Evolutionary conservation across 1,284 basidiomycete species (phyloP).

Genomic region (Sporisorium iseilematis-ciliati): DNA sequence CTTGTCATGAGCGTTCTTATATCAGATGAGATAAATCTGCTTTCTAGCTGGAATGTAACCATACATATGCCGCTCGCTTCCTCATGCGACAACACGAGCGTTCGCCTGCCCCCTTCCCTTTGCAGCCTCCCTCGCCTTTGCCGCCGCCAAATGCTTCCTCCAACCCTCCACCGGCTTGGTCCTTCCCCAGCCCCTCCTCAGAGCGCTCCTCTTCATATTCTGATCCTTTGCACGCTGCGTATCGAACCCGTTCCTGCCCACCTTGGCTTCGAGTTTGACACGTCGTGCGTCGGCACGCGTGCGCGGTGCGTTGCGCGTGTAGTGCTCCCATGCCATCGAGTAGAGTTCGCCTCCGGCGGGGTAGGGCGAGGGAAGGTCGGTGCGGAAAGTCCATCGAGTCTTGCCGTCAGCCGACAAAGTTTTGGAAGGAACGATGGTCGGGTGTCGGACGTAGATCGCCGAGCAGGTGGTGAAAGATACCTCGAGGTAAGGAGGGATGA

Average conservation of each 20-base stretch:
- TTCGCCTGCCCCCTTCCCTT: not conserved
- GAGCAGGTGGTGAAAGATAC: constrained; percentile 91
- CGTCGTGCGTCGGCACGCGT: constrained; percentile 61
- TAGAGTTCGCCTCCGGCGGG: constrained; percentile 65
- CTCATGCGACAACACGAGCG: constrained; percentile 24
- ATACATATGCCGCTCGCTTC: too few species aligned
- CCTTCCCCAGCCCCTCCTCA: constrained; percentile 61
- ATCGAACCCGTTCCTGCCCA: constrained; percentile 57
- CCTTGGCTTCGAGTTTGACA: constrained; percentile 55
- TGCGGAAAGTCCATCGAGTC: constrained; percentile 49
- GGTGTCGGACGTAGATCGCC: constrained; percentile 92
- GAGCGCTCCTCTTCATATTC: constrained; percentile 48
- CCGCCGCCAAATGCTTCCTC: constrained; percentile 39
- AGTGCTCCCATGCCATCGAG: constrained; percentile 67
- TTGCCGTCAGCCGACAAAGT: constrained; percentile 10
- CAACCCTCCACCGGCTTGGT: constrained; percentile 46
- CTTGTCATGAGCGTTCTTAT: too few species aligned
- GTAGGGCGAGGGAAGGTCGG: constrained; percentile 67
- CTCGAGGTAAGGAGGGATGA: constrained; percentile 95
- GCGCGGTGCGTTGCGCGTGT: constrained; percentile 65
- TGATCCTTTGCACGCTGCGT: constrained; percentile 58
- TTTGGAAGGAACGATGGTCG: constrained; percentile 82
- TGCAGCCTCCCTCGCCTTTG: constrained; percentile 11
- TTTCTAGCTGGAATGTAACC: too few species aligned
- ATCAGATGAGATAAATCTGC: too few species aligned